Evolutionary conservation across 805 yeast species (phyloP), one percentile per base, ranked within the genome.

Genomic region (Yamadazyma laniorum): DNA sequence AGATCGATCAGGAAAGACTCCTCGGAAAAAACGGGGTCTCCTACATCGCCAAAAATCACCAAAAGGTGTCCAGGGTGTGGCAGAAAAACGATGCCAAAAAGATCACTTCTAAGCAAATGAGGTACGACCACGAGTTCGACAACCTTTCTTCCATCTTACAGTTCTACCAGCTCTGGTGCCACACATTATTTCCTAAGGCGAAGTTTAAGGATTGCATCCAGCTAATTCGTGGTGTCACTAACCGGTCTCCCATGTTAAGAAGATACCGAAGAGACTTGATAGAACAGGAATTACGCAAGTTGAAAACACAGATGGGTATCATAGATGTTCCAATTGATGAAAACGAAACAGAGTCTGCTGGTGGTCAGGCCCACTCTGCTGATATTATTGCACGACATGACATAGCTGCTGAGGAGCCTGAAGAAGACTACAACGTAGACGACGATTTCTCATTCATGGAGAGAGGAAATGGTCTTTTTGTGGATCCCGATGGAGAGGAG

Each of bases 151-250:
- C 64, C 1, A 56, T 65, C 1, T 46, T 68, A 23, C 69, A 67
- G 48, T 68, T 66, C 48, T 68, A 68, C 50, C 72, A 68, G 44
- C 52, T 68, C 18, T 68, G 74, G 74, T 68, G 73, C 47, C 73
- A 68, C 39, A 65, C 70, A 1, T 64, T 88, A 26, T 87, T 74
- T 53, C 95, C 96, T 4, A 85, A 83, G 62, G 87, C 93, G 12
- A 80, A 77, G 45, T 85, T 89, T 47, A 66, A 67, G 32, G 95
- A 86, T 56, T 80, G 89, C 51, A 61, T 83, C 1, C 65, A 70
- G 17, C 59, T 82, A 48, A 59, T 80, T 34, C 66, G 72, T 28
- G 60, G 68, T 12, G 68, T 78, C 29, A 81, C 85, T 11, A 59
- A 55, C 18, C 56, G 58, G 57, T 44, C 73, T 16, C 58, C 64